These are phyloP conservation scores for Ophiosphaerella korrae DNA, from an alignment of 2,329 filamentous ascomycete genomes.

Conservation along the genomic window DNA sequence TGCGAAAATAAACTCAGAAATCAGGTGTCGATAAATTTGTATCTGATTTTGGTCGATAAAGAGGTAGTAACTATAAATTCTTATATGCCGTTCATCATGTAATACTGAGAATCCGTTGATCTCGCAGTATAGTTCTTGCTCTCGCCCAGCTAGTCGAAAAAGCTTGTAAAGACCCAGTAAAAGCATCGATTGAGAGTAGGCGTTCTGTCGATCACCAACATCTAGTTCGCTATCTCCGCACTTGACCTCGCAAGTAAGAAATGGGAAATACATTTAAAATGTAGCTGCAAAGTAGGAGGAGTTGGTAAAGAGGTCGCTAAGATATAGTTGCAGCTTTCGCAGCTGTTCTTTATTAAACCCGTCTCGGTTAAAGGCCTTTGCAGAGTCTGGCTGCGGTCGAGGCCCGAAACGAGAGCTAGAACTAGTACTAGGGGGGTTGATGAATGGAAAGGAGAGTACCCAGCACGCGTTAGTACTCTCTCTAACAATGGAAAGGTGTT, in stretches of 20 bases:
- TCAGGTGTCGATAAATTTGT: conserved; percentile 1
- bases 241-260: conserved; percentile 26
- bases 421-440: too few relatives aligned
- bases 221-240: conserved; percentile 17
- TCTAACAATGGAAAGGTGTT: too few relatives aligned
- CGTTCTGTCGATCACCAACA: conserved; percentile 25
- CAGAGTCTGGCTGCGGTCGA: too few relatives aligned
- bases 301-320: too few relatives aligned
- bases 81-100: conserved; percentile 14
- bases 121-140: background rate
- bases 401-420: too few relatives aligned
- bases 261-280: conserved; percentile 25
- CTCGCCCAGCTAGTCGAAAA: conserved; percentile 15
- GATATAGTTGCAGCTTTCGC: too few relatives aligned
- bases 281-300: background rate
- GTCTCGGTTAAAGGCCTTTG: too few relatives aligned
- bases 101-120: conserved; percentile 21
- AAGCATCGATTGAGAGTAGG: conserved; percentile 17
- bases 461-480: too few relatives aligned
- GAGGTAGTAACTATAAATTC: conserved; percentile 19
- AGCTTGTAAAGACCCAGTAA: conserved; percentile 1
- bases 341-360: too few relatives aligned
- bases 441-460: too few relatives aligned
- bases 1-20: conserved; percentile 10
- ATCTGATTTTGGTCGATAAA: conserved; percentile 13